Percentiles rank a stretch among this genome's conserved stretches.
These are phyloP conservation scores for Trichoderma reesei DNA, from an alignment of 495 filamentous ascomycete genomes.

Conservation along the genomic window DNA sequence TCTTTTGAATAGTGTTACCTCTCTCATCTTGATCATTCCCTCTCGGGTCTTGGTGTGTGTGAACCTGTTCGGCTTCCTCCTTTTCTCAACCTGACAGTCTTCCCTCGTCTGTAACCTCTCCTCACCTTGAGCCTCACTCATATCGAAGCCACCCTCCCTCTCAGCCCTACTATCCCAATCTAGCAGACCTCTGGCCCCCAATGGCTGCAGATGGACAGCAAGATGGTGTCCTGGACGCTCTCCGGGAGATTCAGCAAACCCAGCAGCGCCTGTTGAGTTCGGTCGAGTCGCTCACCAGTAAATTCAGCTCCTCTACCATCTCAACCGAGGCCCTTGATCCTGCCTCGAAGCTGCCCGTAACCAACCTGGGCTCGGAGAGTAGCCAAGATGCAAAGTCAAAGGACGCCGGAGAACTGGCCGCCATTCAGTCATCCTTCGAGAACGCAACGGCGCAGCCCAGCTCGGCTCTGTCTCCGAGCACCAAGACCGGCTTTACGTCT, in stretches of 20 bases:
- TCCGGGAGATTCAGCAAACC: constrained; percentile 42
- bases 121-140: too few species aligned
- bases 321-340: constrained; percentile 8
- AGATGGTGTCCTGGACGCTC: constrained; percentile 30
- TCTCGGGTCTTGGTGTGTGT: neutral
- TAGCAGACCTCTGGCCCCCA: constrained; percentile 12
- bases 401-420: constrained; percentile 14
- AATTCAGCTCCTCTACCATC: constrained; percentile 48
- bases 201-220: constrained; percentile 24
- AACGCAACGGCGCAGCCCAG: constrained; percentile 12
- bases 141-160: neutral
- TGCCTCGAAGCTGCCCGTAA: neutral
- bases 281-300: constrained; percentile 52
- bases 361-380: neutral
- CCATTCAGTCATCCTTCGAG: constrained; percentile 6
- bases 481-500: constrained; percentile 37
- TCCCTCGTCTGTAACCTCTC: neutral
- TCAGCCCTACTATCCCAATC: neutral
- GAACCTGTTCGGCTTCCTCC: neutral
- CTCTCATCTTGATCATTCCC: neutral
- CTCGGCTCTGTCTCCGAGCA: constrained; percentile 14
- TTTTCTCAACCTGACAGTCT: neutral
- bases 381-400: constrained; percentile 18
- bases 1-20: too few species aligned
- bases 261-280: constrained; percentile 46